Evolutionary conservation across 2,329 filamentous ascomycete genomes (phyloP), one percentile per base, ranked within the genome.

Genomic region (Xylariaceae sp.): DNA sequence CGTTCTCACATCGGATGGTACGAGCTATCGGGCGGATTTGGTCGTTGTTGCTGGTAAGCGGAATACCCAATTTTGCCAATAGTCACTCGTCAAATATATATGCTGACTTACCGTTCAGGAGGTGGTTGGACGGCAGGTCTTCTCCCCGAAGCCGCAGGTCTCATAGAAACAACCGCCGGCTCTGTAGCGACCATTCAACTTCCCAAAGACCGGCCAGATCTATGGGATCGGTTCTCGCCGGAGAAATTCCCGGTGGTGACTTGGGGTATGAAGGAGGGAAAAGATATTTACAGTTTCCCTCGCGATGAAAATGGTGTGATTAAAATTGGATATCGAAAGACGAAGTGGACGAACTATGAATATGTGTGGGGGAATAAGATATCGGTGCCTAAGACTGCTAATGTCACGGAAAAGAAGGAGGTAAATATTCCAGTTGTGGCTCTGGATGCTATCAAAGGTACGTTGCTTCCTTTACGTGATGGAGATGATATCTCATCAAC

Each of bases 251-350:
- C 76, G 0, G 68, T 71, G 0, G 75, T 73, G 66, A 63, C 62
- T 39, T 74, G 67, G 62, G 68, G 68, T 6, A 64, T 68, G 14
- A 58, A 62, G 14, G 58, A 66, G 7, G 73, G 71, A 0, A 74
- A 59, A 39, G 62, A 73, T 1, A 62, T 78, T 0, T 76, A 78
- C 53, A 75, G 76, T 14, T 77, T 80, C 41, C 69, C 77, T 0
- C 58, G 68, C 0, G 69, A 71, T 18, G 63, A 70, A 9, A 54
- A 71, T 3, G 71, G 75, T 0, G 57, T 68, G n/a, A 56, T 78
- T 44, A 77, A 78, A 56, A 68, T 76, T 49, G 77, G 72, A 1
- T 81, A 73, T 50, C 68, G 77, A 1, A 75, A 73, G 1, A 75
- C 68, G 0, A 81, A 80, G 18, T 62, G 56, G 58, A 63, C 61